Base-by-base conservation (phyloP, 495 filamentous ascomycete species). In the Daldinia childiae region DNA sequence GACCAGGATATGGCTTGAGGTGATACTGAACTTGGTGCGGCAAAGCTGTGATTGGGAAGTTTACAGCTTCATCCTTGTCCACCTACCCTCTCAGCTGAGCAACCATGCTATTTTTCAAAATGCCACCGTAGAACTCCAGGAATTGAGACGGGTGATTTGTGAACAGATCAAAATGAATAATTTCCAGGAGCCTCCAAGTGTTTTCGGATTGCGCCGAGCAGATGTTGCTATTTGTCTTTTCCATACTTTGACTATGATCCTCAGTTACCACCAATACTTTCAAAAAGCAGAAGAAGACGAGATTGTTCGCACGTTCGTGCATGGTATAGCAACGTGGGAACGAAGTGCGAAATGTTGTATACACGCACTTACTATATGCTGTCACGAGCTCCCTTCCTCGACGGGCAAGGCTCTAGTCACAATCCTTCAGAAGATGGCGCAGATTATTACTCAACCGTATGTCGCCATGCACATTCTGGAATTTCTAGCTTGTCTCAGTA, bases 401-500 rank as follows among this genome's bases (percentile, higher is more conserved):
- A 89, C 93, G 56, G 91, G 89, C 73, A 97, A 93, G 74, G 89
- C 89, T 27, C 80, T 98, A 58, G 90, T 91, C 38, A 89, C 85
- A 34, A 94, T 98, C 62, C 83, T 98, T 43, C 90, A 93, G 74
- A 94, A 90, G 75, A 96, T 98, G 91, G 90, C 94, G 6, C 93
- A 95, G 74, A 93, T 97, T 66, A 97, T 98, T 74, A 98, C 95
- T 11, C 93, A 97, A 74, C 90, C 92, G 2, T 87, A 93, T 52
- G 90, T 97, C 59, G 93, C 94, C 15, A 90, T 98, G 57, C 95
- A 98, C 75, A 95, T 98, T 54, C 83, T 99, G 57, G 96, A 98
- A 72, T 98, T 98, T 74, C 80, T 98, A 34, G 90, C 91, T 8
- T 90, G 93, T 48, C 87, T 99, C 26, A 93, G 95, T 29, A 90